A percentile compares a stretch with the other conserved stretches of the same genome.
Conservation (phyloP, 2,329 filamentous ascomycete genomes). For the Scolecobasidium constrictum region DNA sequence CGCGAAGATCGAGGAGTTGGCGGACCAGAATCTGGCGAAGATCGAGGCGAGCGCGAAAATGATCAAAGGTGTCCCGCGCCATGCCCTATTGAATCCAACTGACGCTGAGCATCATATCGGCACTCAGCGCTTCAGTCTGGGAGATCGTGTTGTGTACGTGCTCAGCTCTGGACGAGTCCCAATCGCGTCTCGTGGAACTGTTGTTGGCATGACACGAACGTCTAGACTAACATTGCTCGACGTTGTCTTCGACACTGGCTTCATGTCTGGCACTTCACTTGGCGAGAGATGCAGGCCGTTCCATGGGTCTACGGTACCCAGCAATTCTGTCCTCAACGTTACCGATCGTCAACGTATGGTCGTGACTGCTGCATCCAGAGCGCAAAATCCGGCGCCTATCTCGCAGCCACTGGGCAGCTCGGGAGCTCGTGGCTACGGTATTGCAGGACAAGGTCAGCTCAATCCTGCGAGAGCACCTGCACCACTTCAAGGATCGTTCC, state of each 20-base stretch:
- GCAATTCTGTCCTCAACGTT: constrained; percentile 81
- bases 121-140: constrained; percentile 71
- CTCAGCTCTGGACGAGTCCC: constrained; percentile 90
- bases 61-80: constrained; percentile 71
- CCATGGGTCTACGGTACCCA: constrained; percentile 82
- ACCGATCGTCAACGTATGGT: constrained; percentile 70
- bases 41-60: constrained; percentile 52
- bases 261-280: constrained; percentile 94
- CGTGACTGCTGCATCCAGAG: constrained; percentile 47
- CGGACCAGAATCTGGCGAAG: constrained; percentile 50
- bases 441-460: constrained; percentile 45
- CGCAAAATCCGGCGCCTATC: constrained; percentile 39
- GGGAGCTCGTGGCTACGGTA: constrained; percentile 39
- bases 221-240: constrained; percentile 74
- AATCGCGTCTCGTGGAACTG: constrained; percentile 81
- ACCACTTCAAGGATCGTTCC: constrained; percentile 48
- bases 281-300: constrained; percentile 86
- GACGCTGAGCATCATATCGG: constrained; percentile 91
- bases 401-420: constrained; percentile 41
- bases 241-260: constrained; percentile 84
- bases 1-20: constrained; percentile 63
- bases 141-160: constrained; percentile 87
- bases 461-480: constrained; percentile 44
- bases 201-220: constrained; percentile 88
- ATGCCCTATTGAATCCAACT: constrained; percentile 80